Base-by-base conservation (phyloP, 345 rosid genomes). In the Hirschfeldia incana region DNA sequence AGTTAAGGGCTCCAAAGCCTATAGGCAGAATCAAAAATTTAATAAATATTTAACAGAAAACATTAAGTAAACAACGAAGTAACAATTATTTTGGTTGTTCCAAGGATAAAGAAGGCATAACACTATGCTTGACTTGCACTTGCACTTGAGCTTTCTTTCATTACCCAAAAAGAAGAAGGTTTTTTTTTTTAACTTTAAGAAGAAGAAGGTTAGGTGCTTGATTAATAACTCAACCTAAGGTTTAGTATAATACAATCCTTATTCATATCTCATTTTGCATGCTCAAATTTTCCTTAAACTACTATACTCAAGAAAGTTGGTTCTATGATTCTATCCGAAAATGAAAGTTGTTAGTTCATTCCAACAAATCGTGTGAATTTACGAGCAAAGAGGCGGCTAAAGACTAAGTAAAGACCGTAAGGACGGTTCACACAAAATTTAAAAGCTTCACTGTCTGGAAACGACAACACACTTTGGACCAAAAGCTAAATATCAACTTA, bases 381-480 rank as follows among this genome's bases (percentile, higher is more conserved):
- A 65, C 72, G 60, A 59, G 27, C 15, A 17, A 0, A 71, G 34
- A 57, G 82, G 69, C 77, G 82, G 77, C 69, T 59, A 57, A 71
- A 39, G 51, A 70, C 61, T 44, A 30, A 44, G 67, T 55, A 37
- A 64, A 55, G 64, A 70, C 57, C 57, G 21, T 49, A 46, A 73
- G 70, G 67, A 68, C 71, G 37, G 61, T 53, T 74, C 17, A 79
- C 29, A 73, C 13, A 42, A 53, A 53, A 6, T 44, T 12, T 46
- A 7, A n/a, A 67, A 28, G 17, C 5, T 37, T 68, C 5, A 33
- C 16, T 6, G 5, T 44, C 28, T 34, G 75, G 33, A 79, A 73
- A 79, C 74, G 82, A 79, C 82, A 74, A 79, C 37, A 74, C 30
- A 74, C 83, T 74, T 80, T 74, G 59, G 65, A 69, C 74, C 68